phyloP scores from a whole-genome alignment of 192 early-diverging fungal species.

The Backusella australiensis region DNA sequence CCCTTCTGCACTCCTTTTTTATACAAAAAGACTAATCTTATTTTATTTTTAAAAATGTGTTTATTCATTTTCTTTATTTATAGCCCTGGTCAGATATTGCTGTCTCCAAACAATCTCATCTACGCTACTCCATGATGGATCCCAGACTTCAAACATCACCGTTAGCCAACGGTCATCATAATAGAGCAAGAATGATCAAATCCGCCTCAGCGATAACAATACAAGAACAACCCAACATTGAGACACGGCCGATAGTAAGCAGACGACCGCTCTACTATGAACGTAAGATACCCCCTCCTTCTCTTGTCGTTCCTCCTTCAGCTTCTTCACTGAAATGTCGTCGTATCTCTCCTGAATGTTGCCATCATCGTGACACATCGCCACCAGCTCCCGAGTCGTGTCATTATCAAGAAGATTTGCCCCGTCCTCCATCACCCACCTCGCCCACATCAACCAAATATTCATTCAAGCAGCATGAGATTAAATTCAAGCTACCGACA shows the following conservation, averaged over 20 bases:
- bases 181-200: background rate
- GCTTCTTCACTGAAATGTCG: background rate
- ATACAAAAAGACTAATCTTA: background rate
- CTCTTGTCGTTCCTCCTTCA: background rate
- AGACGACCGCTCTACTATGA: background rate
- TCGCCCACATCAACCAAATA: background rate
- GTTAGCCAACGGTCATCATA: background rate
- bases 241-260: background rate
- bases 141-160: background rate
- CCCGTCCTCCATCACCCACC: background rate
- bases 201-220: background rate
- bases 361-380: background rate
- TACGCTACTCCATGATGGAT: background rate
- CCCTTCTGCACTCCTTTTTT: background rate
- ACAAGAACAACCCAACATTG: background rate
- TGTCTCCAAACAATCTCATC: background rate
- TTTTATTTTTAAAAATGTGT: background rate
- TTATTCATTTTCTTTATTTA: background rate
- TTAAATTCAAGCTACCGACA: background rate
- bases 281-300: background rate
- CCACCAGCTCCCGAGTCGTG: background rate
- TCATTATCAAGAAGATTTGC: background rate
- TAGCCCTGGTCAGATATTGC: background rate
- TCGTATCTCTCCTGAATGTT: constrained; percentile 1
- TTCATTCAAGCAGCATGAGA: background rate